A percentile compares a stretch with the other conserved stretches of the same genome.
phyloP scores from a whole-genome alignment of 176 grass and related monocot genomes.

The Aegilops longissima region DNA sequence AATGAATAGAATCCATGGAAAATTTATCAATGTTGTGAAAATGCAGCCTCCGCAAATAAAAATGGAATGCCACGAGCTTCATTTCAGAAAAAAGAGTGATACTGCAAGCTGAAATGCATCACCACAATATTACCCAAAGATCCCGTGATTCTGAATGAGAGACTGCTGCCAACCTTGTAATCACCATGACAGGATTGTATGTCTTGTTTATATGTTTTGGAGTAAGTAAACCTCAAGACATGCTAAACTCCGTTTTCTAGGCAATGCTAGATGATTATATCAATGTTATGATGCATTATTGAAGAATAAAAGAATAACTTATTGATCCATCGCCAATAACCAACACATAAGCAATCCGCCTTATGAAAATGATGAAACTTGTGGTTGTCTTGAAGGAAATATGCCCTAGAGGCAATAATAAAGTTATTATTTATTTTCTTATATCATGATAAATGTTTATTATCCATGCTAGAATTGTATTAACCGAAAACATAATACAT shows the following conservation, averaged over 20 bases:
- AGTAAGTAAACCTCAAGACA: slow-evolving; percentile 3
- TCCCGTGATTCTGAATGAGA: background rate
- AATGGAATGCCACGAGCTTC: background rate
- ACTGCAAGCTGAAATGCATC: background rate
- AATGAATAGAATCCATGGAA: background rate
- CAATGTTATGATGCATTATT: background rate
- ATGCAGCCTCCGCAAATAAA: background rate
- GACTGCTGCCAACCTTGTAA: background rate
- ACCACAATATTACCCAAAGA: background rate
- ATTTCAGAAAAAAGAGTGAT: background rate
- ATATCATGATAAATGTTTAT: too few species aligned
- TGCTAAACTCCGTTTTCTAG: background rate
- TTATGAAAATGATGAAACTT: slow-evolving; percentile 34
- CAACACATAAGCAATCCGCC: slow-evolving; percentile 37
- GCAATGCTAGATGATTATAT: background rate
- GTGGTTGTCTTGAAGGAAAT: background rate
- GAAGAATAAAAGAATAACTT: background rate
- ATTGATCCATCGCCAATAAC: slow-evolving; percentile 35
- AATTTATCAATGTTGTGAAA: background rate
- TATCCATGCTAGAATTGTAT: too few species aligned
- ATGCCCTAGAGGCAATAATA: too few species aligned
- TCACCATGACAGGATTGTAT: background rate
- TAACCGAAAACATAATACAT: too few species aligned
- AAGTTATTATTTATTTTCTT: too few species aligned
- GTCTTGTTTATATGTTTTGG: background rate